Percentiles rank a stretch among this genome's conserved stretches.
These are phyloP conservation scores for Petrea volubilis DNA, from an alignment of 257 asterid genomes.

Conservation along the genomic window DNA sequence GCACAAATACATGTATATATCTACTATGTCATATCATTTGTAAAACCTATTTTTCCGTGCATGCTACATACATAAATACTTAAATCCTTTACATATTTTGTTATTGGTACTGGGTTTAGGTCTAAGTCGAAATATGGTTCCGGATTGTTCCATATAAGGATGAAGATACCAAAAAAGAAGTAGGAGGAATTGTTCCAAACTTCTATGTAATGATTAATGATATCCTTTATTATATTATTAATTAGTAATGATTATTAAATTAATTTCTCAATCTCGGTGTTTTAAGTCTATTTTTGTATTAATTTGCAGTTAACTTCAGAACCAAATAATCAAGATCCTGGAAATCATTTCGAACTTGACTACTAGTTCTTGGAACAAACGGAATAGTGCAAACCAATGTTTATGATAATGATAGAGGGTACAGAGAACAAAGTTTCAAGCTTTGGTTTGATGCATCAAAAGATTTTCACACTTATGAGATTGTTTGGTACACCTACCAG, in stretches of 20 bases:
- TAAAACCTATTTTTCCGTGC: not conserved
- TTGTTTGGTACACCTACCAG: constrained; percentile 54
- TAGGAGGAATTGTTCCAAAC: constrained; percentile 45
- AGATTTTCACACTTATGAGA: constrained; percentile 52
- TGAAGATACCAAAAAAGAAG: constrained; percentile 41
- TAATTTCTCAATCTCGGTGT: not conserved
- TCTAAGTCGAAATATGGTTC: constrained; percentile 44
- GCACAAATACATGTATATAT: not conserved
- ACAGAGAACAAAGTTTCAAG: constrained; percentile 47
- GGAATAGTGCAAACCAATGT: constrained; percentile 58
- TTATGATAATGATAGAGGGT: constrained; percentile 39
- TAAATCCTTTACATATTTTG: too few relatives aligned
- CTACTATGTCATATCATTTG: not conserved
- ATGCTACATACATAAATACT: not conserved
- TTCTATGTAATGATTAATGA: constrained; percentile 41
- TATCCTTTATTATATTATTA: not conserved
- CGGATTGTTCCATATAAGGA: constrained; percentile 45
- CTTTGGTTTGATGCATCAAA: constrained; percentile 63
- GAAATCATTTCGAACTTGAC: constrained; percentile 52
- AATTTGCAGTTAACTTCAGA: constrained; percentile 40
- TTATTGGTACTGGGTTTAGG: constrained; percentile 56
- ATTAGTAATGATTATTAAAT: not conserved
- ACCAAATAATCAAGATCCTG: constrained; percentile 5
- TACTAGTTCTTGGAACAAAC: constrained; percentile 48
- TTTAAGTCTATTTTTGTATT: not conserved